phyloP scores from a whole-genome alignment of 2,329 filamentous ascomycete genomes.

The Trichoderma endophyticum region DNA sequence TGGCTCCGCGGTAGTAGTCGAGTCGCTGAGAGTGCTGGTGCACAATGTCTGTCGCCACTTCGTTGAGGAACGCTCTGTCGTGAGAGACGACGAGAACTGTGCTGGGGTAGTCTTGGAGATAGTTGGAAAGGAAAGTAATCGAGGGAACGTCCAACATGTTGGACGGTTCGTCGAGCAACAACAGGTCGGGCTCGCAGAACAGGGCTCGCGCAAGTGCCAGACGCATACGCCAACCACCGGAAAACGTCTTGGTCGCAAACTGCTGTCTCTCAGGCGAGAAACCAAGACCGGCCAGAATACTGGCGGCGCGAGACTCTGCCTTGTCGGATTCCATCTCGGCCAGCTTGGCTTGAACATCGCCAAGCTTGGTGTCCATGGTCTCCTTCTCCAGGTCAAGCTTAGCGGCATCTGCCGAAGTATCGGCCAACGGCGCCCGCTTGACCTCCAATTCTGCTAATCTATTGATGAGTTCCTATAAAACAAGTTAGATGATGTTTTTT shows the following conservation, averaged over 20 bases:
- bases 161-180: conserved; percentile 97
- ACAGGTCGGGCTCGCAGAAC: conserved; percentile 94
- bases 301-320: conserved; percentile 90
- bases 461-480: conserved; percentile 64
- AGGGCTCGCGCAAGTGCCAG: conserved; percentile 89
- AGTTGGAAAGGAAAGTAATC: conserved; percentile 95
- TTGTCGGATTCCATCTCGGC: conserved; percentile 99
- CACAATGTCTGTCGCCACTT: conserved; percentile 98
- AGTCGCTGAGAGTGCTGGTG: conserved; percentile 96
- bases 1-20: conserved; percentile 97
- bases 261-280: conserved; percentile 94
- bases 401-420: conserved; percentile 85
- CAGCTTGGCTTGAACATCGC: conserved; percentile 86
- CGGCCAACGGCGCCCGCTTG: conserved; percentile 75
- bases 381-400: conserved; percentile 84
- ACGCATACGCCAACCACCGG: conserved; percentile 99
- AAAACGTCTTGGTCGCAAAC: conserved; percentile 94
- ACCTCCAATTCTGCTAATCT: conserved; percentile 74
- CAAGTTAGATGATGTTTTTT: neutral
- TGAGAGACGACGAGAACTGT: conserved; percentile 96
- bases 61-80: conserved; percentile 98
- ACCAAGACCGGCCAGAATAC: conserved; percentile 92
- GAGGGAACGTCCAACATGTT: conserved; percentile 99
- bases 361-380: conserved; percentile 83
- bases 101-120: conserved; percentile 89